phyloP scores from a whole-genome alignment of 1,139 yeast genomes.

The Barnettozyma hawaiiensis region DNA sequence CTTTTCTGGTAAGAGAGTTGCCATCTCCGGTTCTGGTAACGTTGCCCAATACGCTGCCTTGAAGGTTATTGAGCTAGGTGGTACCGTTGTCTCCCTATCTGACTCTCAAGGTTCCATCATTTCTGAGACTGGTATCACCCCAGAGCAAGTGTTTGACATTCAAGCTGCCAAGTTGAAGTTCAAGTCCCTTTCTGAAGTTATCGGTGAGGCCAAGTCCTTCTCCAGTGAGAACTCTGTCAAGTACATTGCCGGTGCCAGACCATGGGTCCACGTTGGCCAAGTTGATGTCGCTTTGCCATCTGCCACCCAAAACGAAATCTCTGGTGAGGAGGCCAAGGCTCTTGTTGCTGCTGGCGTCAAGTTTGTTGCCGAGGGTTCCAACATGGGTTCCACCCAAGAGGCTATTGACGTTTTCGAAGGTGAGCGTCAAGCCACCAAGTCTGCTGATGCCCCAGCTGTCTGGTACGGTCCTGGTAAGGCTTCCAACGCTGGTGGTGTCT shows the following conservation, averaged over 20 bases:
- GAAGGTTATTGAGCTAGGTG: constrained; percentile 95
- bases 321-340: constrained; percentile 94
- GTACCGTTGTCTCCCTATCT: constrained; percentile 86
- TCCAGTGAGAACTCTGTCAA: constrained; percentile 52
- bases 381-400: constrained; percentile 98
- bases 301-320: constrained; percentile 97
- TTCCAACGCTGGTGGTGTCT: constrained; percentile 99
- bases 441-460: constrained; percentile 46
- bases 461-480: constrained; percentile 99
- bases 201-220: constrained; percentile 56
- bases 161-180: constrained; percentile 78
- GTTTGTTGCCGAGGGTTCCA: constrained; percentile 97
- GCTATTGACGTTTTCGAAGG: constrained; percentile 94
- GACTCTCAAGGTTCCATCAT: constrained; percentile 91
- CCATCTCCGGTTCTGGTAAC: constrained; percentile 97
- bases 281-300: constrained; percentile 96
- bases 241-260: constrained; percentile 91
- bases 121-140: constrained; percentile 72
- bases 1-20: constrained; percentile 88
- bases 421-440: constrained; percentile 53
- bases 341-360: constrained; percentile 88
- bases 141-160: constrained; percentile 71
- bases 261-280: constrained; percentile 90
- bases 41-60: constrained; percentile 99
- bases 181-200: constrained; percentile 69